These are phyloP conservation scores for Wallemia ichthyophaga DNA, from an alignment of 1,284 basidiomycete genomes.

Conservation along the genomic window DNA sequence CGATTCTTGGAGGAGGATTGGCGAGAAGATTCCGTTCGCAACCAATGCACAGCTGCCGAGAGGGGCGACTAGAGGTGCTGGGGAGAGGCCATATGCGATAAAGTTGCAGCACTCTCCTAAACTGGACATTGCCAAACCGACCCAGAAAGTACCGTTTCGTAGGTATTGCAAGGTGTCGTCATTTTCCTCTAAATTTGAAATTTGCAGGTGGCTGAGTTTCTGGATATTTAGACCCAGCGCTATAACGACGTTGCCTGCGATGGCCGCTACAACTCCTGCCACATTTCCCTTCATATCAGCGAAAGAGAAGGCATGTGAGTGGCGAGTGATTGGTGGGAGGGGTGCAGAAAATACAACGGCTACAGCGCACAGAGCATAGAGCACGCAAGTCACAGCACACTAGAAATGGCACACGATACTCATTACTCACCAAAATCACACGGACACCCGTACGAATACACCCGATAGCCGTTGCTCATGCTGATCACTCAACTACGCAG, in stretches of 20 bases:
- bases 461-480: too few species aligned
- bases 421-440: too few species aligned
- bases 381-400: too few species aligned
- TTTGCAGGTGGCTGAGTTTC: not conserved
- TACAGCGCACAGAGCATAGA: too few species aligned
- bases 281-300: not conserved
- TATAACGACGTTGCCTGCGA: not conserved
- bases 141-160: not conserved
- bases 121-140: not conserved
- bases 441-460: too few species aligned
- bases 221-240: not conserved
- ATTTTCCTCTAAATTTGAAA: not conserved
- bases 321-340: too few species aligned
- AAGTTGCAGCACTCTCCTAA: not conserved
- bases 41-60: constrained; percentile 13
- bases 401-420: too few species aligned
- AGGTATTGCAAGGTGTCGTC: not conserved
- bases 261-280: not conserved
- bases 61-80: constrained; percentile 14
- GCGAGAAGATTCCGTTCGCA: constrained; percentile 13
- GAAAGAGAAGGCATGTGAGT: too few species aligned
- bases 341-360: too few species aligned
- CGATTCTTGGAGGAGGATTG: constrained; percentile 11
- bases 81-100: constrained; percentile 11
- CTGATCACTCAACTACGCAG: too few species aligned